Evolutionary conservation across 2,329 filamentous ascomycete species (phyloP), one percentile per base, ranked within the genome.

Genomic region (Talaromyces sp.): DNA sequence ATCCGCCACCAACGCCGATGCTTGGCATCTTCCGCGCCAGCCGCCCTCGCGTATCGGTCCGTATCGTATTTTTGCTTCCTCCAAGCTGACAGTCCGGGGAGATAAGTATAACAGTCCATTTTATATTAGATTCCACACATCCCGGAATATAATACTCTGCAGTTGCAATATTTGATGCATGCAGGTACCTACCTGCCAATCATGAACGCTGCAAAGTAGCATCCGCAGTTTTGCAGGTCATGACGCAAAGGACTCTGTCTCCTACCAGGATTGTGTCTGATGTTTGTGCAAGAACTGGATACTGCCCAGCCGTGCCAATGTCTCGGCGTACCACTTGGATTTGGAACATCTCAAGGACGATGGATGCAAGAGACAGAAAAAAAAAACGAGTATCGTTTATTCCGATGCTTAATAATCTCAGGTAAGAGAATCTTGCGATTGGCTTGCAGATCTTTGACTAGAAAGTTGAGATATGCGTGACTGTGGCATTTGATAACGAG

Each of bases 301-400:
- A 34, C 34, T 64, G 62, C 62, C 62, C 54, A 64, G 62, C 54
- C 45, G 19, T 64, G 62, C 62, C 62, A 64, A 64, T 59, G 36
- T 49, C 51, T 31, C 59, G 67, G 58, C 71, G 68, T 29, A 68
- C 40, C 51, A 43, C 61, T 40, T 36, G 22, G 5, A 40, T 34
- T 36, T 31, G 17, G 27, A n/a, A 11, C 15, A 45, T 22, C 47
- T 51, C 47, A 13, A 17, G 13, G 22, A 17, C 5, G 11, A 27
- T 51, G 22, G 6, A 51, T 27, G 5, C 15, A n/a, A 47, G 43
- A 22, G n/a, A 11, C 7, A 5, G 25, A 10, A 53, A 11, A 31
- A 53, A 17, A 31, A 7, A 8, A 27, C 17, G n/a, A n/a, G n/a
- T n/a, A 29, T 17, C 8, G 19, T 27, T 29, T 51, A 15, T 27